Evolutionary conservation across 306 rosid species (phyloP), one percentile per base, ranked within the genome.

Genomic region (Lagenaria siceraria): DNA sequence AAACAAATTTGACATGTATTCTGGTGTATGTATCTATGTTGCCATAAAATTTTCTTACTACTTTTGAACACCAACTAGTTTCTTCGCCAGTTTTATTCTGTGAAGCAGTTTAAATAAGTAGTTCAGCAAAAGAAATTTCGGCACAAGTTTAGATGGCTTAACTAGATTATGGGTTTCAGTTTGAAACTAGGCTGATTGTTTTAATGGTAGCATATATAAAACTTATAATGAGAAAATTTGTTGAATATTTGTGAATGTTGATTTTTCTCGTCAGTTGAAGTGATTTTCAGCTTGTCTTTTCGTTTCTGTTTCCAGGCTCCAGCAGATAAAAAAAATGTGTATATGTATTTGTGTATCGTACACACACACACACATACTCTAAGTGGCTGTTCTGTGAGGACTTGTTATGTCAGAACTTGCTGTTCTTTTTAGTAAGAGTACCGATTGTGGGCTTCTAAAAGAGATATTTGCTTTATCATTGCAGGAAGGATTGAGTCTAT

Each of bases 401-500:
- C 9, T 15, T 73, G 5, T 73, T 17, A 27, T 29, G 61, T 36
- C 43, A 49, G 60, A 49, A 27, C 58, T 29, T 72, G 17, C 10
- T 27, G 8, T 38, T 65, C 33, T 38, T 38, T 66, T 14, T 66
- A 66, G 74, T 66, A 21, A 24, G 35, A 42, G 36, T 52, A 22
- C 36, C 21, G 15, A 22, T 72, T 48, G 61, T 49, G 46, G 18
- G 62, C 61, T 10, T 68, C 25, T 60, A 58, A 70, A 52, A 61
- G 73, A 68, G 42, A 38, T 21, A 53, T 52, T 53, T 51, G 54
- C 74, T 52, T 55, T 54, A 74, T 75, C 18, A 27, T 75, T 79
- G 77, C 77, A 42, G 59, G 74, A 78, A 31, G 89, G 81, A 79
- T 78, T 80, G 85, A 80, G 66, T 85, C 86, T 75, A 81, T 31